These are phyloP conservation scores for Trypanosoma rangeli DNA, from an alignment of 208 protist species.

Conservation along the genomic window DNA sequence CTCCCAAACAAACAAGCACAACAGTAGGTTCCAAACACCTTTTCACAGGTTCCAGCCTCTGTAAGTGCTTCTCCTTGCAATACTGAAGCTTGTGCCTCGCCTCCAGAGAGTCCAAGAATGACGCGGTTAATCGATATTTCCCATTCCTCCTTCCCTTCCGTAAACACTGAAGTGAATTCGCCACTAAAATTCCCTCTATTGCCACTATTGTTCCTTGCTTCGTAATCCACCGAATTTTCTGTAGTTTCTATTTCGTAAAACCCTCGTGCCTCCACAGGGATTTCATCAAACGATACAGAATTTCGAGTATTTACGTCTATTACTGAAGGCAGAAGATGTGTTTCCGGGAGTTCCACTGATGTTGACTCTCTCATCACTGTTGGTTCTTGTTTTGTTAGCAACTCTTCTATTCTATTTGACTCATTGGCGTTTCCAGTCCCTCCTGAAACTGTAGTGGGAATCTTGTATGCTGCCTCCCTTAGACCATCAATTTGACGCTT, in stretches of 20 bases:
- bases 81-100: slow-evolving; percentile 32
- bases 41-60: slow-evolving; percentile 43
- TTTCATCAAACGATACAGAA: slow-evolving; percentile 57
- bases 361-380: not conserved
- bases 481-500: slow-evolving; percentile 77
- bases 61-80: slow-evolving; percentile 44
- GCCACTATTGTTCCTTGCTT: not conserved
- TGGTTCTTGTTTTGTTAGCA: not conserved
- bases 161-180: slow-evolving; percentile 21
- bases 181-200: not conserved
- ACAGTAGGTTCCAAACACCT: slow-evolving; percentile 72
- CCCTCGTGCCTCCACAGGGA: slow-evolving; percentile 53
- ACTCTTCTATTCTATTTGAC: not conserved
- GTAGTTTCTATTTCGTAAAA: slow-evolving; percentile 57
- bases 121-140: slow-evolving; percentile 63
- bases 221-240: not conserved
- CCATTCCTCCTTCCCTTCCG: slow-evolving; percentile 59
- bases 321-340: slow-evolving; percentile 5
- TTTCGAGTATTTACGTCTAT: not conserved
- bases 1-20: slow-evolving; percentile 68
- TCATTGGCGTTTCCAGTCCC: not conserved
- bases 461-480: slow-evolving; percentile 26
- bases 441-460: slow-evolving; percentile 11
- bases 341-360: not conserved
- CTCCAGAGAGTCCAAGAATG: slow-evolving; percentile 41